Evolutionary conservation across 768 basidiomycete genomes (phyloP).

Genomic region (Pleurotus sapidus): DNA sequence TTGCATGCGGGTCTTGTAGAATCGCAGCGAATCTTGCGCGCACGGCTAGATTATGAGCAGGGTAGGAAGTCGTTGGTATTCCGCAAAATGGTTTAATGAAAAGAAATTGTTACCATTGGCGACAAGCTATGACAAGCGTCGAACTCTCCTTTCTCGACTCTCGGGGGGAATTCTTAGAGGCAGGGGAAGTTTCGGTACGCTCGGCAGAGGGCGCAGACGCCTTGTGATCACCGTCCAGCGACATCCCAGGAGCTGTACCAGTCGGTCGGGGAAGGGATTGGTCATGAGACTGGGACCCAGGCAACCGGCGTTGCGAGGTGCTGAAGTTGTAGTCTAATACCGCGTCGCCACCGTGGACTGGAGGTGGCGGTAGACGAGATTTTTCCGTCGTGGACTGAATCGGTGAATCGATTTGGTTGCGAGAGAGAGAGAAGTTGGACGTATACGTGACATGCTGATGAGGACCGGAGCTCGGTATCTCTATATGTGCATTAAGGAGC

Average conservation of each 20-base stretch:
- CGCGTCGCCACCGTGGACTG: constrained; percentile 27
- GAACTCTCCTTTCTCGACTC: constrained; percentile 56
- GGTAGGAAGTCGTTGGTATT: constrained; percentile 32
- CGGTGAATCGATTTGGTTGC: constrained; percentile 46
- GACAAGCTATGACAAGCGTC: constrained; percentile 78
- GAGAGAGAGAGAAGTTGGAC: constrained; percentile 40
- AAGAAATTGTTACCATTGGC: constrained; percentile 62
- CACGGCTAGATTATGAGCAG: constrained; percentile 53
- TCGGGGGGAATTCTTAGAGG: constrained; percentile 26
- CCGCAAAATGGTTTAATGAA: constrained; percentile 40
- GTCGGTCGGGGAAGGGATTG: constrained; percentile 33
- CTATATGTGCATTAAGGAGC: constrained; percentile 42
- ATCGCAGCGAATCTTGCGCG: constrained; percentile 84
- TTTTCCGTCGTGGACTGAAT: constrained; percentile 33
- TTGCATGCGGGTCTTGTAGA: constrained; percentile 78
- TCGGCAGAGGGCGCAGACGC: constrained; percentile 29
- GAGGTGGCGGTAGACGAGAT: constrained; percentile 36
- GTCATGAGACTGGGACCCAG: constrained; percentile 45
- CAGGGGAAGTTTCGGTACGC: constrained; percentile 31
- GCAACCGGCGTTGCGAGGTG: constrained; percentile 41
- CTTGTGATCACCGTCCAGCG: constrained; percentile 27
- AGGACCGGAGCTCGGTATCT: constrained; percentile 38
- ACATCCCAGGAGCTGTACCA: constrained; percentile 24
- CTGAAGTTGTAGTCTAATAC: constrained; percentile 36
- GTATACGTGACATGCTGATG: constrained; percentile 36